Conservation (phyloP, 2,329 filamentous ascomycete species). For the Pleomassaria siparia region DNA sequence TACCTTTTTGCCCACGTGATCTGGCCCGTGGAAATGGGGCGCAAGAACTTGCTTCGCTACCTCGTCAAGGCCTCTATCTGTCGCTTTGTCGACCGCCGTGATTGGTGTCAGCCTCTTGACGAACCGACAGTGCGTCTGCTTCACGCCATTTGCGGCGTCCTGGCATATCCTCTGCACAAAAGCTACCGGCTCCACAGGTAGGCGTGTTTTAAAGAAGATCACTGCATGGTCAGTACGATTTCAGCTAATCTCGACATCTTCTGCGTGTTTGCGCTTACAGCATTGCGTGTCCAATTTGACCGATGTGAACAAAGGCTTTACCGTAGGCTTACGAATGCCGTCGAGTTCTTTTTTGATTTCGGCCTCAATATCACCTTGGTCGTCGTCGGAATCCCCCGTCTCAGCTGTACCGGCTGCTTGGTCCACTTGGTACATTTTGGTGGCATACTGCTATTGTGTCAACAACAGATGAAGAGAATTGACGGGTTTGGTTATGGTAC, state of each 20-base stretch:
- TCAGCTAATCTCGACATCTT: not conserved
- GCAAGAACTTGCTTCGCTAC: slow-evolving; percentile 65
- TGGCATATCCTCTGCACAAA: slow-evolving; percentile 61
- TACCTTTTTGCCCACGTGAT: slow-evolving; percentile 56
- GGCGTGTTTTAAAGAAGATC: slow-evolving; percentile 59
- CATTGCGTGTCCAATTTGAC: slow-evolving; percentile 59
- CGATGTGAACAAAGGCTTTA: slow-evolving; percentile 54
- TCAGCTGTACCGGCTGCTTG: slow-evolving; percentile 46
- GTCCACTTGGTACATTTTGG: slow-evolving; percentile 52
- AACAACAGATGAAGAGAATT: slow-evolving; percentile 10
- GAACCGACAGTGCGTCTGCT: slow-evolving; percentile 58
- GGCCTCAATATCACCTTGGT: slow-evolving; percentile 65
- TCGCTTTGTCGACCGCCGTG: slow-evolving; percentile 65
- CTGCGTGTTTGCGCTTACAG: slow-evolving; percentile 41
- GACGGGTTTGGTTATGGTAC: slow-evolving; percentile 16
- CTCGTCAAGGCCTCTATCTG: slow-evolving; percentile 66
- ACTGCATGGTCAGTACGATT: slow-evolving; percentile 42
- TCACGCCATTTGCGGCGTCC: slow-evolving; percentile 54
- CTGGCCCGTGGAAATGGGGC: slow-evolving; percentile 62
- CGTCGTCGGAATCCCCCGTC: slow-evolving; percentile 32
- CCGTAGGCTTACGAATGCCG: slow-evolving; percentile 56
- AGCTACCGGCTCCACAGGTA: slow-evolving; percentile 60
- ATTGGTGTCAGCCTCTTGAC: slow-evolving; percentile 64
- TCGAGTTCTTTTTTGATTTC: slow-evolving; percentile 73
- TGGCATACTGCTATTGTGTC: slow-evolving; percentile 65